A percentile compares a stretch with the other conserved stretches of the same genome.
Conservation (phyloP, 208 protist species). For the Trypanosoma boissoni region DNA sequence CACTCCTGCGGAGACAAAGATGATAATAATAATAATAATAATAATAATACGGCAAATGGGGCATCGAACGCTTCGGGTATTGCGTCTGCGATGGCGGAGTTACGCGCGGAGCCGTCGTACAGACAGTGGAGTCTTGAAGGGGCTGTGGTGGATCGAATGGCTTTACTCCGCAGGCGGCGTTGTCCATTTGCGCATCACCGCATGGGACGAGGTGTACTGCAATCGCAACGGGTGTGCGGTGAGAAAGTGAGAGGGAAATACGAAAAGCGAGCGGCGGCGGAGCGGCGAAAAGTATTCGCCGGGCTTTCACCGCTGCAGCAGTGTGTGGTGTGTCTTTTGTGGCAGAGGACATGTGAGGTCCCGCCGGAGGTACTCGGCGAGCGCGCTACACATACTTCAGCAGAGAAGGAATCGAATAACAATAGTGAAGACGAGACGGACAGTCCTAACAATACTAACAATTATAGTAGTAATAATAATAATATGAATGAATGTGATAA, state of each 20-base stretch:
- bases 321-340: conserved; percentile 62
- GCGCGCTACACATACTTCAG: conserved; percentile 35
- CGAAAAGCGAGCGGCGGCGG: conserved; percentile 1
- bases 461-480: too few species aligned
- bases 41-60: background rate
- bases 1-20: background rate
- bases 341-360: conserved; percentile 47
- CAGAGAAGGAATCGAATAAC: conserved; percentile 12
- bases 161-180: conserved; percentile 30
- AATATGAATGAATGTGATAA: background rate
- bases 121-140: conserved; percentile 76
- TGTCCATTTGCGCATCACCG: conserved; percentile 63
- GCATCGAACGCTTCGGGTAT: background rate
- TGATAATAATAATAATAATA: too few species aligned
- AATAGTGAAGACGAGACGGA: conserved; percentile 25
- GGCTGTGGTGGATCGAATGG: conserved; percentile 57
- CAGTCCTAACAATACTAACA: conserved; percentile 17
- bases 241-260: background rate
- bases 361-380: conserved; percentile 48
- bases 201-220: conserved; percentile 29
- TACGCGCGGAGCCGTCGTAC: conserved; percentile 71
- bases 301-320: conserved; percentile 58
- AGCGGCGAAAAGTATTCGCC: conserved; percentile 49
- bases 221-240: conserved; percentile 13
- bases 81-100: conserved; percentile 45